These are phyloP conservation scores for Ophiostoma ulmi DNA, from an alignment of 2,329 filamentous ascomycete genomes.

Conservation along the genomic window DNA sequence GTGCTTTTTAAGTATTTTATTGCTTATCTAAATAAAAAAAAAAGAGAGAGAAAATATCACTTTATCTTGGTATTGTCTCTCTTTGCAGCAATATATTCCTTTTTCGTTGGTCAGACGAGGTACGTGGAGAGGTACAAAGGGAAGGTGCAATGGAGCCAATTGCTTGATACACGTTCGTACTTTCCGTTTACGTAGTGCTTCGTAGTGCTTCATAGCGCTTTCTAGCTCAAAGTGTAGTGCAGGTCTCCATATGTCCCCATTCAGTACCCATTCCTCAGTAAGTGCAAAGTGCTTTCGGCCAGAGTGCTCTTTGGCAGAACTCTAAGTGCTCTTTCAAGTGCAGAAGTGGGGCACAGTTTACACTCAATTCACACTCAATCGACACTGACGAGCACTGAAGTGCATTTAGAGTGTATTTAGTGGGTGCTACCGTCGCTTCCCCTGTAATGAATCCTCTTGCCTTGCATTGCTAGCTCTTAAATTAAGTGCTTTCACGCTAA, in stretches of 20 bases:
- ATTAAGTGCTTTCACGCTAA: conserved; percentile 10
- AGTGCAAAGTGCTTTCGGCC: not conserved
- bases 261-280: not conserved
- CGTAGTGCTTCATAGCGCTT: not conserved
- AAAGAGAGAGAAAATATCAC: not conserved
- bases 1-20: not conserved
- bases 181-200: conserved; percentile 6
- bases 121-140: conserved; percentile 16
- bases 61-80: not conserved
- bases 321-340: not conserved
- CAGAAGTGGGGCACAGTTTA: not conserved
- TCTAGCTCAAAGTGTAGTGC: not conserved
- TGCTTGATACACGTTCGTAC: conserved; percentile 8
- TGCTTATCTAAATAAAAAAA: not conserved
- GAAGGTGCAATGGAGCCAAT: conserved; percentile 14
- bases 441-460: too few relatives aligned
- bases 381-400: not conserved
- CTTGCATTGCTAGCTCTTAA: not conserved
- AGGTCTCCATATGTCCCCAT: not conserved
- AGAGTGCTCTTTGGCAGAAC: not conserved
- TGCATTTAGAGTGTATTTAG: not conserved
- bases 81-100: not conserved
- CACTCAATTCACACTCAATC: not conserved
- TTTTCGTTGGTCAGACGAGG: conserved; percentile 8
- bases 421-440: not conserved